phyloP scores from a whole-genome alignment of 805 yeast genomes.

The Zygosaccharomyces lentus region DNA sequence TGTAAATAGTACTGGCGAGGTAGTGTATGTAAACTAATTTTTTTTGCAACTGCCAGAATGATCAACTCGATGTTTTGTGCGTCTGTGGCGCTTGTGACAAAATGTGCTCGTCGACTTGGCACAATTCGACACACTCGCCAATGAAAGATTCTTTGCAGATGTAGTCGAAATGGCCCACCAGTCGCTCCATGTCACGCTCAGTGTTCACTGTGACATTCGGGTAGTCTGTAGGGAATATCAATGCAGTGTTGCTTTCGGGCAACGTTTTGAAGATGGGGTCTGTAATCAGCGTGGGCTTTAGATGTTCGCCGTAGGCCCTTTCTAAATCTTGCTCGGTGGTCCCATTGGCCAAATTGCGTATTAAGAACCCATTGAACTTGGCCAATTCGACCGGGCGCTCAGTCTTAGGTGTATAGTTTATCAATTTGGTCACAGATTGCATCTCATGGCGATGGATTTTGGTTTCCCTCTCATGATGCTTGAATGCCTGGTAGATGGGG shows the following conservation, averaged over 20 bases:
- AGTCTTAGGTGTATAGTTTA: slow-evolving; percentile 25
- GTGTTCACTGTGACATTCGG: slow-evolving; percentile 36
- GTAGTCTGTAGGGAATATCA: slow-evolving; percentile 34
- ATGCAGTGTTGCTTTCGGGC: slow-evolving; percentile 11
- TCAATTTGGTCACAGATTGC: slow-evolving; percentile 20
- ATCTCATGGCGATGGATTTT: slow-evolving; percentile 30
- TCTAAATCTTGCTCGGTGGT: slow-evolving; percentile 45
- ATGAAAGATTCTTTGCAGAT: slow-evolving; percentile 25
- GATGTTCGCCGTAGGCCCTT: slow-evolving; percentile 29
- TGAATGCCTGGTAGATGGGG: slow-evolving; percentile 44
- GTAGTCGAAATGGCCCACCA: slow-evolving; percentile 36
- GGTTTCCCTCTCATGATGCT: slow-evolving; percentile 34
- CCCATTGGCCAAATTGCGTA: slow-evolving; percentile 52
- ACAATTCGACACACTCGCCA: slow-evolving; percentile 24
- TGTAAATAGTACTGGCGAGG: slow-evolving; percentile 12
- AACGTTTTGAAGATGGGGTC: slow-evolving; percentile 22
- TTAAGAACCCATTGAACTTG: slow-evolving; percentile 49
- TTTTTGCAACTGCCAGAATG: neutral
- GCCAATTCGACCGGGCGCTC: slow-evolving; percentile 26
- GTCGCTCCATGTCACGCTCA: slow-evolving; percentile 41
- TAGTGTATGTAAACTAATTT: neutral
- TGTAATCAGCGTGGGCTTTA: slow-evolving; percentile 28
- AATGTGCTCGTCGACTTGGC: slow-evolving; percentile 17
- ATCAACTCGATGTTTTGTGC: neutral
- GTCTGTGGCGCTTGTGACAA: neutral